Conservation (phyloP, 371 early-diverging fungal genomes). For the Zopfochytrium polystomum region DNA sequence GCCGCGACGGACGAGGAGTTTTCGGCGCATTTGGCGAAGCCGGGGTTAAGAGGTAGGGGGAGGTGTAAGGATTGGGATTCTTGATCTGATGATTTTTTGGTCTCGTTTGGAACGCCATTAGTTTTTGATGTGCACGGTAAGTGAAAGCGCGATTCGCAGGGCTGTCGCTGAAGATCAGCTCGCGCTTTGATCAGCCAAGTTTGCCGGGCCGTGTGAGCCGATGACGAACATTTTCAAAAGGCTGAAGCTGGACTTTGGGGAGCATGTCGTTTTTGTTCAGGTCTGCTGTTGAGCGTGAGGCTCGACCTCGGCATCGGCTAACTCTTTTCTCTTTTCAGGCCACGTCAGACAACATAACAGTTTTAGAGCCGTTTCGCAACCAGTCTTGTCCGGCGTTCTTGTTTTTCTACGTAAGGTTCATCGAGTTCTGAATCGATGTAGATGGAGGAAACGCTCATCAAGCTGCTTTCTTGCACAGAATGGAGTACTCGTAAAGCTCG, state of each 20-base stretch:
- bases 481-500: constrained; percentile 44
- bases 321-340: constrained; percentile 31
- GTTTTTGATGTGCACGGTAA: constrained; percentile 46
- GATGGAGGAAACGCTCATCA: background rate
- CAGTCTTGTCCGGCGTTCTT: constrained; percentile 52
- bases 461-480: constrained; percentile 23
- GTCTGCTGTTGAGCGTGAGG: constrained; percentile 16
- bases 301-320: background rate
- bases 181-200: constrained; percentile 40
- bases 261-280: constrained; percentile 39
- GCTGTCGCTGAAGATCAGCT: background rate
- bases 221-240: constrained; percentile 53
- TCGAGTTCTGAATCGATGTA: background rate
- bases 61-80: background rate
- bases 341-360: constrained; percentile 42
- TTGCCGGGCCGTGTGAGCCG: constrained; percentile 56
- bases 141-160: background rate
- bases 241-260: constrained; percentile 49
- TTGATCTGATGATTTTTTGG: background rate
- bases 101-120: background rate
- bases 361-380: constrained; percentile 38
- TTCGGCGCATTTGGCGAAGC: background rate
- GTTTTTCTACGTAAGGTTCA: constrained; percentile 43
- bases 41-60: constrained; percentile 3
- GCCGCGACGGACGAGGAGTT: constrained; percentile 1